These are phyloP conservation scores for Globisporangium echinulatum DNA, from an alignment of 352 stramenopile genomes.

Conservation along the genomic window DNA sequence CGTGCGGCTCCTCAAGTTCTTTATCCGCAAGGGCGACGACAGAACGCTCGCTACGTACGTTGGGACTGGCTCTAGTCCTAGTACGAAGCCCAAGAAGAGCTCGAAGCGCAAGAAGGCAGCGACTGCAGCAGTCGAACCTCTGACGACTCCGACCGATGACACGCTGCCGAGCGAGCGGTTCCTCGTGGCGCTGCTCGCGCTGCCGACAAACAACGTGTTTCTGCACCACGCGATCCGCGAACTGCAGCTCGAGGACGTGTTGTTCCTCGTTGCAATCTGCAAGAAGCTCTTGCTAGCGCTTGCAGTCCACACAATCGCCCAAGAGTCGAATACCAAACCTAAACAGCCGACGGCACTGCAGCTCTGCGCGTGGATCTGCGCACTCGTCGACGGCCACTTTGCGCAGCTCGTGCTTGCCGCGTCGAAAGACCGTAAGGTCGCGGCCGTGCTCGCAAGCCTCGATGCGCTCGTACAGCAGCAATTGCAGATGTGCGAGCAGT, in stretches of 20 bases:
- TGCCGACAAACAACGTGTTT: slow-evolving; percentile 72
- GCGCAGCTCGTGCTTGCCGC: slow-evolving; percentile 57
- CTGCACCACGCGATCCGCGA: slow-evolving; percentile 70
- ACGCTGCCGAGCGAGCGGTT: slow-evolving; percentile 37
- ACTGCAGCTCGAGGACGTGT: slow-evolving; percentile 58
- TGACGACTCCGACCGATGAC: background rate
- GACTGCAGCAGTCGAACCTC: background rate
- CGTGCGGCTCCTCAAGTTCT: slow-evolving; percentile 68
- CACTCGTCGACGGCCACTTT: slow-evolving; percentile 68
- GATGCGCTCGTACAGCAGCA: slow-evolving; percentile 53
- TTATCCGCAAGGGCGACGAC: slow-evolving; percentile 53
- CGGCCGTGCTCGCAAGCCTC: slow-evolving; percentile 33
- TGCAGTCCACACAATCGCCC: slow-evolving; percentile 12
- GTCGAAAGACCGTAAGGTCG: slow-evolving; percentile 33
- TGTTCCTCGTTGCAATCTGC: slow-evolving; percentile 60
- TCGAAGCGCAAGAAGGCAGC: slow-evolving; percentile 30
- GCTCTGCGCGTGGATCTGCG: slow-evolving; percentile 66
- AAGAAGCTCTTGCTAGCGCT: slow-evolving; percentile 59
- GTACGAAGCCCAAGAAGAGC: slow-evolving; percentile 10
- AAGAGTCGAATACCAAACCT: slow-evolving; percentile 14
- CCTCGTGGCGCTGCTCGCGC: slow-evolving; percentile 38
- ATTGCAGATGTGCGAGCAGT: slow-evolving; percentile 44
- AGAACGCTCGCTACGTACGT: slow-evolving; percentile 30
- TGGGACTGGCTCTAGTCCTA: too few species aligned
- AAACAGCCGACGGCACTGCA: slow-evolving; percentile 33